Evolutionary conservation across 306 rosid genomes (phyloP), one percentile per base, ranked within the genome.

Genomic region (Cercis canadensis): DNA sequence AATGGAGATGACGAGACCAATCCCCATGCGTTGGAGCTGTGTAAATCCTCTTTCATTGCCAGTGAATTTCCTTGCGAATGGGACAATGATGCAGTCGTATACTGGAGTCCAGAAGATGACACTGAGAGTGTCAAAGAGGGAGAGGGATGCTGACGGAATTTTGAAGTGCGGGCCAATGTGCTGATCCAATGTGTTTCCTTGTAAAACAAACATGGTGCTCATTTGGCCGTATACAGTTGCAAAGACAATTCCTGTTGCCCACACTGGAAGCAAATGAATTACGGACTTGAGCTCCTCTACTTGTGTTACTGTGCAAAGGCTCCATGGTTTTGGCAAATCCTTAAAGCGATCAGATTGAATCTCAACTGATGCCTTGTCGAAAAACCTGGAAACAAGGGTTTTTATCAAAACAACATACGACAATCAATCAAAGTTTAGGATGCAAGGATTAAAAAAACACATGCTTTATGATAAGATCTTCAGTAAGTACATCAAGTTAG

Each of bases 201-300:
- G 96, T 66, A 92, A 57, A 34, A 92, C 91, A 60, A 92, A 92
- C 98, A 92, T 86, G 55, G 96, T 92, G 88, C 58, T 78, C 96
- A 88, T 88, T 79, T 92, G 98, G 36, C 92, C 67, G 78, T 86
- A 92, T 7, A 89, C 98, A 0, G 92, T 75, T 45, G 98, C 51
- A 75, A 88, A 85, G 43, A 87, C 87, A 0, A 92, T 92, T 32
- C 92, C 75, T 11, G 90, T 15, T 39, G 96, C 96, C 98, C 96
- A 90, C n/a, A 92, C 72, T 12, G 98, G 96, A 58, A 90, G 88
- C 68, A 90, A 43, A 16, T 72, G 58, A 51, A 90, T 66, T 15
- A 92, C 39, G n/a, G 89, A 74, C 65, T 92, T 92, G 41, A 92
- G 86, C 76, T 92, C 98, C 70, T 92, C 88, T 0, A 92, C 96